phyloP scores from a whole-genome alignment of 768 basidiomycete species.

The Trametes villosa region DNA sequence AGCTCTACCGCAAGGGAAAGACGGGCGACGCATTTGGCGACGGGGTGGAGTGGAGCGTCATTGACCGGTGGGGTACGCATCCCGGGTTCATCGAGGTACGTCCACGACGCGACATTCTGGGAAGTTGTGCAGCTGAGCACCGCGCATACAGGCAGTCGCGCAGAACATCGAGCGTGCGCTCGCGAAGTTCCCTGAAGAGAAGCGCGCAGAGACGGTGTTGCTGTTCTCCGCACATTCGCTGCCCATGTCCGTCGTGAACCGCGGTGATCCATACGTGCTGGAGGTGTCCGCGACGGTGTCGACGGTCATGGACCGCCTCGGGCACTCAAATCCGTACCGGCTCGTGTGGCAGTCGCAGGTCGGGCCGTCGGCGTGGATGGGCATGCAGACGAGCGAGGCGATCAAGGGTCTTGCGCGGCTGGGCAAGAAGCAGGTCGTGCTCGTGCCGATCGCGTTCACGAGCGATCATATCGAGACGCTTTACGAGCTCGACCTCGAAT shows the following conservation, averaged over 20 bases:
- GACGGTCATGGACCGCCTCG: conserved; percentile 88
- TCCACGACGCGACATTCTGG: conserved; percentile 18
- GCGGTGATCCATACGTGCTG: conserved; percentile 95
- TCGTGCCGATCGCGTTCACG: conserved; percentile 97
- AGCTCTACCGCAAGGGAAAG: conserved; percentile 73
- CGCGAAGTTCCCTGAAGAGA: conserved; percentile 71
- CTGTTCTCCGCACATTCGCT: conserved; percentile 98
- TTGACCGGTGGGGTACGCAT: conserved; percentile 98
- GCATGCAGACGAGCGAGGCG: conserved; percentile 92
- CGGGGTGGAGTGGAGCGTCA: conserved; percentile 89
- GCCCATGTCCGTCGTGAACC: conserved; percentile 98
- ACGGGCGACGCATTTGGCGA: conserved; percentile 63
- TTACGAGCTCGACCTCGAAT: conserved; percentile 95
- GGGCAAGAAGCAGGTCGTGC: conserved; percentile 74
- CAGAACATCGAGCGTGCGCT: conserved; percentile 87
- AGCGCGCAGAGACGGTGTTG: conserved; percentile 76
- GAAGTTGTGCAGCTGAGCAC: not conserved
- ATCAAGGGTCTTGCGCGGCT: conserved; percentile 84
- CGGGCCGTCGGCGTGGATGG: conserved; percentile 97
- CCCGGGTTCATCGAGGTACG: conserved; percentile 91
- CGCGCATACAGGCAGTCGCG: conserved; percentile 72
- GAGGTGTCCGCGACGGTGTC: conserved; percentile 95
- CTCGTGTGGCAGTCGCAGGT: conserved; percentile 99
- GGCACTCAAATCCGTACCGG: conserved; percentile 83
- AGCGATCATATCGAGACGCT: conserved; percentile 99